These are phyloP conservation scores for Mediolabrus comicus DNA, from an alignment of 108 stramenopile species.

Conservation along the genomic window DNA sequence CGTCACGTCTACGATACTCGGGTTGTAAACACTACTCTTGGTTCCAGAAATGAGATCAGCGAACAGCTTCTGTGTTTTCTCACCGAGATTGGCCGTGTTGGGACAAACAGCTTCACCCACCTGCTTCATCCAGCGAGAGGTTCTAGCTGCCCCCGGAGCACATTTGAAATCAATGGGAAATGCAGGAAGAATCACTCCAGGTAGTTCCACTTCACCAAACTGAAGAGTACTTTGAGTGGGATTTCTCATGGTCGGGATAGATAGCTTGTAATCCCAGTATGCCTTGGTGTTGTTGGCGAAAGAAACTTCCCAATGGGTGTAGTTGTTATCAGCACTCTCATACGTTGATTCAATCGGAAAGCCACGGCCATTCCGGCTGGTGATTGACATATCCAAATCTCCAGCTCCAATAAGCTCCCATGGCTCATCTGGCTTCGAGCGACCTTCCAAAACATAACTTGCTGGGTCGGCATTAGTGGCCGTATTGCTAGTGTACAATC, in stretches of 20 bases:
- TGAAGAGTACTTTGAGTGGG: neutral
- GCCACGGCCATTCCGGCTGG: neutral
- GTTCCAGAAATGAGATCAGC: conserved; percentile 19
- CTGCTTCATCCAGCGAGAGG: conserved; percentile 20
- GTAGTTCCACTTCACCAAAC: conserved; percentile 8
- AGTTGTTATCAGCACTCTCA: neutral
- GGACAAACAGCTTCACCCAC: neutral
- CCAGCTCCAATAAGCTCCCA: neutral
- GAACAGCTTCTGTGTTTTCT: conserved; percentile 10
- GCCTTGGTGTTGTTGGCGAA: neutral
- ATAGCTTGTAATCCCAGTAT: conserved; percentile 1
- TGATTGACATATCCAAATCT: neutral
- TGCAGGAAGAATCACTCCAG: conserved; percentile 1
- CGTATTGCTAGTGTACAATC: neutral
- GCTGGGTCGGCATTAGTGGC: neutral
- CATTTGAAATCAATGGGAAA: neutral
- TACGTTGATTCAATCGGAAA: neutral
- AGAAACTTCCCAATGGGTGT: neutral
- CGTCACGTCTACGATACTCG: conserved; percentile 32
- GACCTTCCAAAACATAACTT: conserved; percentile 1
- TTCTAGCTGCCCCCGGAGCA: neutral
- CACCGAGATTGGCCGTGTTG: conserved; percentile 14
- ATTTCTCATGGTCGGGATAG: conserved; percentile 1
- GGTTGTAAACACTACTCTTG: conserved; percentile 17
- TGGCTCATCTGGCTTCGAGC: neutral